Conservation (phyloP, 495 filamentous ascomycete species). For the Penicillium lagena region DNA sequence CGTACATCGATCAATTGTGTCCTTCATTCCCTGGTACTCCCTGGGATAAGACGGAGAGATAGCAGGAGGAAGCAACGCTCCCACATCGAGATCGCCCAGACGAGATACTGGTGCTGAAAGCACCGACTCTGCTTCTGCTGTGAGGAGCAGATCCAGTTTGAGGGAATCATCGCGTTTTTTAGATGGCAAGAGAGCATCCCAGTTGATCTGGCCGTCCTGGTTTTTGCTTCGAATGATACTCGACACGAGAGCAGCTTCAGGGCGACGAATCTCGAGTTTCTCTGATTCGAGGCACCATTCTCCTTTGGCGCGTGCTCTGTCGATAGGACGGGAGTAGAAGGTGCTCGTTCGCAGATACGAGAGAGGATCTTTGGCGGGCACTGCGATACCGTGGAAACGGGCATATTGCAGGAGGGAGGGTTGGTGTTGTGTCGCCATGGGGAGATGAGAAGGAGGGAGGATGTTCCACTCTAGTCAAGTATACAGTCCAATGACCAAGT, state of each 20-base stretch:
- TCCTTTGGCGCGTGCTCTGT: not conserved
- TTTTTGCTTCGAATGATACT: not conserved
- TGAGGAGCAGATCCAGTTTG: too few relatives aligned
- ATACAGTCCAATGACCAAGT: too few relatives aligned
- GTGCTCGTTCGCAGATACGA: too few relatives aligned
- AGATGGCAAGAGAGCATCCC: not conserved
- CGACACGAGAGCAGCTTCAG: not conserved
- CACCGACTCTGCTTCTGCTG: too few relatives aligned
- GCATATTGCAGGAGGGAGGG: constrained; percentile 37
- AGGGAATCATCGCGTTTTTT: too few relatives aligned
- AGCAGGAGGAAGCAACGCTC: too few relatives aligned
- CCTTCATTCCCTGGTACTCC: too few relatives aligned
- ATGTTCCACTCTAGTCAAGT: not conserved
- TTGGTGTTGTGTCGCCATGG: constrained; percentile 14
- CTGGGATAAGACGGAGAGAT: too few relatives aligned
- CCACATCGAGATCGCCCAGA: too few relatives aligned
- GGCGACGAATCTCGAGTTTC: not conserved
- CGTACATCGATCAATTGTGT: too few relatives aligned
- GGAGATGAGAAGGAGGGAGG: not conserved
- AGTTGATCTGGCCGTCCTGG: not conserved
- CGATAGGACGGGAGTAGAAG: not conserved
- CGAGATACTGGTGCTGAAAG: too few relatives aligned
- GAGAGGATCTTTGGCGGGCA: too few relatives aligned
- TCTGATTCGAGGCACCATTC: not conserved
- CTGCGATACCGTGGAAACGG: constrained; percentile 30